Evolutionary conservation across 2,329 filamentous ascomycete species (phyloP), one percentile per base, ranked within the genome.

Genomic region (Orbilia oligospora): DNA sequence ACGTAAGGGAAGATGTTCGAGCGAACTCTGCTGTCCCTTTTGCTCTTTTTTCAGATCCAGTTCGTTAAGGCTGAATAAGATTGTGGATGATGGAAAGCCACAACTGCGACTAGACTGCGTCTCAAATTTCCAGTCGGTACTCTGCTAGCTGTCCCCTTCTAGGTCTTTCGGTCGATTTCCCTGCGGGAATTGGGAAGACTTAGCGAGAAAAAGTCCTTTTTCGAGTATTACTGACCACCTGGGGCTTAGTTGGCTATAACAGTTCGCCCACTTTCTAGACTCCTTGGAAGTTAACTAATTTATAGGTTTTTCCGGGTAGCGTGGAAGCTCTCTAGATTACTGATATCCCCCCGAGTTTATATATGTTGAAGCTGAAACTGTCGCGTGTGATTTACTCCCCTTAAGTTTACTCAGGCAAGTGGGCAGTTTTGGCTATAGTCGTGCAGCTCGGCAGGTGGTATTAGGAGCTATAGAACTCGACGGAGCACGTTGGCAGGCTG

Each of bases 1-100:
- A 44, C n/a, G 56, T 51, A 72, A 63, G 36, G 53, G 49, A 66
- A 61, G 49, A 73, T 67, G 51, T 8, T 72, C 56, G 22, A 73
- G 70, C 48, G 51, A 51, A 56, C 63, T 66, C 55, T 61, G 56
- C 36, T 61, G 56, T 61, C 56, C 20, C 55, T 73, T 41, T 22
- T 66, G 53, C 38, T 61, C 30, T 61, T 72, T 51, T 49, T 61
- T 67, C 41, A 61, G 41, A 73, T 67, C 30, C 48, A 46, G 46
- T 72, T 46, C 38, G 58, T 73, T 67, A 73, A 73, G 70, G 70
- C 70, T 73, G 70, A 73, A 73, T 67, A 61, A 73, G 51, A 73
- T 58, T 72, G 61, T 56, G 69, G 58, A 65, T 27, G 38, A 38
- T 30, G 64, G 61, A 73, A 66, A 73, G 70, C 70, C 70, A 73